phyloP scores from a whole-genome alignment of 2,329 filamentous ascomycete genomes.

The Stylonectria norvegica region DNA sequence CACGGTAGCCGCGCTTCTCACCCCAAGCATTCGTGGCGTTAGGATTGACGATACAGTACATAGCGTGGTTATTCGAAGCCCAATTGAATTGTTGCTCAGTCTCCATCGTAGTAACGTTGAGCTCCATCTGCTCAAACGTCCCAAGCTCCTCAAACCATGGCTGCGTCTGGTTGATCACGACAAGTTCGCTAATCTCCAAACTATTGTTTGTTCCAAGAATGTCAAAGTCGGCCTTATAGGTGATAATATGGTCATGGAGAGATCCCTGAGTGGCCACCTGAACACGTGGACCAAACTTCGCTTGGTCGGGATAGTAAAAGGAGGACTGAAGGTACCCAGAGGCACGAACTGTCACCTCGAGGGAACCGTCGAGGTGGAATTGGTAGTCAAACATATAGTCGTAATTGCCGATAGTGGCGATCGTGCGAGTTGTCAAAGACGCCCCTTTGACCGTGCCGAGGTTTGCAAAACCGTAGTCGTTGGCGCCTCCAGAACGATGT shows the following conservation, averaged over 20 bases:
- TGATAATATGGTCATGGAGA: slow-evolving; percentile 39
- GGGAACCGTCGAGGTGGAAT: slow-evolving; percentile 35
- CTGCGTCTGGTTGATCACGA: slow-evolving; percentile 33
- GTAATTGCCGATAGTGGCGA: slow-evolving; percentile 40
- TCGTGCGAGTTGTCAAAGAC: slow-evolving; percentile 19
- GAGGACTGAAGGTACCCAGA: slow-evolving; percentile 39
- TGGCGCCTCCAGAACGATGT: slow-evolving; percentile 26
- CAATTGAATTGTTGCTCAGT: slow-evolving; percentile 38
- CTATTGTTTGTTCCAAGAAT: slow-evolving; percentile 36
- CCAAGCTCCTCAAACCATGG: slow-evolving; percentile 11
- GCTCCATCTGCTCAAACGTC: slow-evolving; percentile 11
- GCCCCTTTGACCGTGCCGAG: slow-evolving; percentile 34
- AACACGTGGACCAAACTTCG: slow-evolving; percentile 34
- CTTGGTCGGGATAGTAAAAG: slow-evolving; percentile 34
- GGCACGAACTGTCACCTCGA: slow-evolving; percentile 39
- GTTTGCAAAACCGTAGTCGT: slow-evolving; percentile 28
- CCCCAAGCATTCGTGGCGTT: slow-evolving; percentile 45
- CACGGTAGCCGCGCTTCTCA: slow-evolving; percentile 45
- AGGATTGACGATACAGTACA: slow-evolving; percentile 45
- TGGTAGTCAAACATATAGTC: slow-evolving; percentile 39
- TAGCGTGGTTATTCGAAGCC: slow-evolving; percentile 41
- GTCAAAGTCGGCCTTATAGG: slow-evolving; percentile 41
- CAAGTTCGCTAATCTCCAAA: slow-evolving; percentile 32
- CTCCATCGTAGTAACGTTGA: slow-evolving; percentile 40
- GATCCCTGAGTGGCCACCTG: slow-evolving; percentile 36